Percentiles rank a stretch among this genome's conserved stretches.
Evolutionary conservation across 768 basidiomycete species (phyloP).

Genomic region (Mycena vulgaris): DNA sequence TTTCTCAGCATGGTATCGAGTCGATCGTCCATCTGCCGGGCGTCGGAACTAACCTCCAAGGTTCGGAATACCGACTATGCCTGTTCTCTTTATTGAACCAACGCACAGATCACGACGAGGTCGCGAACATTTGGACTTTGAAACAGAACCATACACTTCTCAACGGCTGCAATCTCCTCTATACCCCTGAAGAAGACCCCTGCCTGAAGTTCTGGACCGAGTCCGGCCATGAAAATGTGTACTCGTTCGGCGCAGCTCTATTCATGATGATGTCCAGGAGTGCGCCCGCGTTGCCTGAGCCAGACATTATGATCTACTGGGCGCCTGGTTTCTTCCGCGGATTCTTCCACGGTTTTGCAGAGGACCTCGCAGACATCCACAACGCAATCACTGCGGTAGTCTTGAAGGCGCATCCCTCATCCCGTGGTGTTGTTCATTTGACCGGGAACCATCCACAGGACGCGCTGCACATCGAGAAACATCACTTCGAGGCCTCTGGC

Average conservation of each 20-base stretch:
- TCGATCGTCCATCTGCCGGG: slow-evolving; percentile 49
- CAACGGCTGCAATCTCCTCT: slow-evolving; percentile 44
- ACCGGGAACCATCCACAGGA: slow-evolving; percentile 49
- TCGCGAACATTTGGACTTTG: slow-evolving; percentile 48
- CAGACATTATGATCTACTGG: slow-evolving; percentile 47
- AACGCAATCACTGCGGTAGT: slow-evolving; percentile 43
- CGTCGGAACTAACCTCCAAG: slow-evolving; percentile 59
- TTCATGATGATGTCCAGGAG: slow-evolving; percentile 41
- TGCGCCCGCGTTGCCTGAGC: slow-evolving; percentile 36
- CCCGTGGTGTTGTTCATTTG: slow-evolving; percentile 45
- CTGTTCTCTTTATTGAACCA: background rate
- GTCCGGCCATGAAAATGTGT: slow-evolving; percentile 42
- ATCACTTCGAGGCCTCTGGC: slow-evolving; percentile 44
- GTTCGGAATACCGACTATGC: slow-evolving; percentile 25
- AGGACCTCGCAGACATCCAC: slow-evolving; percentile 38
- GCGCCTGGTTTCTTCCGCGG: slow-evolving; percentile 36
- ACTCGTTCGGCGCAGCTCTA: slow-evolving; percentile 44
- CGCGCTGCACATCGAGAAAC: slow-evolving; percentile 44
- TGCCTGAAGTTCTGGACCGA: slow-evolving; percentile 45
- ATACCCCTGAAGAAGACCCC: slow-evolving; percentile 42
- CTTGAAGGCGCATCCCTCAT: slow-evolving; percentile 45
- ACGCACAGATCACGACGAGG: slow-evolving; percentile 50
- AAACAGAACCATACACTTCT: slow-evolving; percentile 47
- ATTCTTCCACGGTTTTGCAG: slow-evolving; percentile 34
- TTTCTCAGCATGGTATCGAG: slow-evolving; percentile 45